These are phyloP conservation scores for Xylariomycetidae sp. DNA, from an alignment of 2,329 filamentous ascomycete genomes.

Conservation along the genomic window DNA sequence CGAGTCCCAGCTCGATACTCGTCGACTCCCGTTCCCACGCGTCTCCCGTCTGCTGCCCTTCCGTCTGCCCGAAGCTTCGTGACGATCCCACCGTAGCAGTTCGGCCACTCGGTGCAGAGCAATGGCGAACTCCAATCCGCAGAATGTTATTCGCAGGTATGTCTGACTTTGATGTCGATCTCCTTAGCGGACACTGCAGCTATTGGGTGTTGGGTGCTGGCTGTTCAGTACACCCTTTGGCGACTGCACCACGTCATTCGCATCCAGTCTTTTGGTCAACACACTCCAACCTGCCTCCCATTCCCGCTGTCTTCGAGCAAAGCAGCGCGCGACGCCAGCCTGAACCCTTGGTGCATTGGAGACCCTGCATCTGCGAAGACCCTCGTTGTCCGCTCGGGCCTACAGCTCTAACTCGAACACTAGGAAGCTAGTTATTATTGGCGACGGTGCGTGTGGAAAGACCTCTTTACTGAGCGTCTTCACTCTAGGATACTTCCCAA, in stretches of 20 bases:
- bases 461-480: constrained; percentile 96
- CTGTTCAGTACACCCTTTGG: not conserved
- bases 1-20: too few relatives aligned
- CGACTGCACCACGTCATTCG: not conserved
- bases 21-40: too few relatives aligned
- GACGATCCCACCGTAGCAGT: too few relatives aligned
- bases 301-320: too few relatives aligned
- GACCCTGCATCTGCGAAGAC: too few relatives aligned
- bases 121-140: constrained; percentile 28
- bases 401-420: constrained; percentile 12
- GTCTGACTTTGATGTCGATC: constrained; percentile 6
- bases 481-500: constrained; percentile 95
- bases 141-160: constrained; percentile 41
- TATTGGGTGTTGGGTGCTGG: not conserved
- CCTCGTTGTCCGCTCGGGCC: not conserved
- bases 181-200: too few relatives aligned
- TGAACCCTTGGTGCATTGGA: constrained; percentile 2
- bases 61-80: too few relatives aligned
- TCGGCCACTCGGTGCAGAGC: constrained; percentile 13
- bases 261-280: not conserved
- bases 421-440: constrained; percentile 31
- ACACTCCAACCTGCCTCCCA: too few relatives aligned
- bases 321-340: not conserved
- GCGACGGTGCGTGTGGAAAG: constrained; percentile 85
- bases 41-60: too few relatives aligned